Percentiles rank a stretch among this genome's conserved stretches.
phyloP scores from a whole-genome alignment of 768 basidiomycete genomes.

The Suillus bovinus region DNA sequence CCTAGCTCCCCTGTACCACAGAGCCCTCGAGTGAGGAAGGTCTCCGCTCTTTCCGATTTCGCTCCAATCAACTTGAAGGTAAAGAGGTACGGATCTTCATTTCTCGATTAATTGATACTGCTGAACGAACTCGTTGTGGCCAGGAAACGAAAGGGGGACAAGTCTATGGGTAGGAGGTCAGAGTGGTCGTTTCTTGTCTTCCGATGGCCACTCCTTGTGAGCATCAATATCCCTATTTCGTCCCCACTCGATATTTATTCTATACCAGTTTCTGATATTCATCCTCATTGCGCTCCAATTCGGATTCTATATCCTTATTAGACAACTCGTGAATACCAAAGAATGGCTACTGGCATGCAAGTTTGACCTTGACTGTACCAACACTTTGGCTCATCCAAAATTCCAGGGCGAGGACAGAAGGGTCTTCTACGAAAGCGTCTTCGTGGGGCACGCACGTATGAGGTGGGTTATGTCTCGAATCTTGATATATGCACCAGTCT shows the following conservation, averaged over 20 bases:
- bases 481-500: background rate
- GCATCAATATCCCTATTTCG: slow-evolving; percentile 19
- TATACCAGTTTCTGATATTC: slow-evolving; percentile 74
- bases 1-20: slow-evolving; percentile 25
- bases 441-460: slow-evolving; percentile 71
- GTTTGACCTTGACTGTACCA: slow-evolving; percentile 17
- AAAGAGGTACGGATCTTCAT: slow-evolving; percentile 49
- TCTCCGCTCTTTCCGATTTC: slow-evolving; percentile 84
- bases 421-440: slow-evolving; percentile 75
- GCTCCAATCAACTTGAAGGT: slow-evolving; percentile 89
- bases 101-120: background rate
- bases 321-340: slow-evolving; percentile 92
- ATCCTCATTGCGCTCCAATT: slow-evolving; percentile 84
- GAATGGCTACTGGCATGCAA: slow-evolving; percentile 91
- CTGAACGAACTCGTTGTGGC: slow-evolving; percentile 15
- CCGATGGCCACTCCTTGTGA: slow-evolving; percentile 84
- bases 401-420: slow-evolving; percentile 80
- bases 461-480: slow-evolving; percentile 40
- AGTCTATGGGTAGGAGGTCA: slow-evolving; percentile 46
- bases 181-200: slow-evolving; percentile 79
- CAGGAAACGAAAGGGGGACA: slow-evolving; percentile 39
- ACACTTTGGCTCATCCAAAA: slow-evolving; percentile 7
- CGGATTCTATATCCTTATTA: slow-evolving; percentile 79
- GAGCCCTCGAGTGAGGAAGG: slow-evolving; percentile 66
- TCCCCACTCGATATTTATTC: slow-evolving; percentile 1